Evolutionary conservation across 805 yeast species (phyloP), one percentile per base, ranked within the genome.

Genomic region (Starmerella ratchasimensis): DNA sequence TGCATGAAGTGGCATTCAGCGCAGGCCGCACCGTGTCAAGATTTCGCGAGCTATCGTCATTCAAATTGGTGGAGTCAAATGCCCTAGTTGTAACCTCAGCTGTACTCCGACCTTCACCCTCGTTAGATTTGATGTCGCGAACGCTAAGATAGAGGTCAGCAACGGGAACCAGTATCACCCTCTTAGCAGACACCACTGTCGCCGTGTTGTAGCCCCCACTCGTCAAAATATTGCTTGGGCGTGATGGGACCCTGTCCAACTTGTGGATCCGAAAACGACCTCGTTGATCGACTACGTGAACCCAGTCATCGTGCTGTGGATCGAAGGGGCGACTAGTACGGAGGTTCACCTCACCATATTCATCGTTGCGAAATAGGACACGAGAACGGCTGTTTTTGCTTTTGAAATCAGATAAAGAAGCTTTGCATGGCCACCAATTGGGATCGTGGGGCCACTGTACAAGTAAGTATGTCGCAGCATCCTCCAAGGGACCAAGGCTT

Each of bases 401-500:
- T 21, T 35, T 38, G 34, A 37, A 39, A 24, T 44, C 48, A 3
- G 6, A 17, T 8, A 25, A 24, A 4, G 21, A 17, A 2, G 33
- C 43, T 5, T 41, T 29, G 15, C 39, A 39, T 9, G 48, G 48
- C 42, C 47, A 45, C 48, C 48, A 45, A 13, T 14, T 21, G 17
- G 37, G 36, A 20, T 40, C 41, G 6, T 16, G 8, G 42, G 47
- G 23, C 15, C 8, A 29, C 23, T 18, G 7, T 15, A 29, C 32
- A 5, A 29, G n/a, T 8, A 29, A 15, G 17, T 18, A 29, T 3
- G 17, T 23, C 9, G 5, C 18, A 7, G 14, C 20, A 5, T 17
- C 15, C 5, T 19, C 5, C n/a, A 18, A 9, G n/a, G n/a, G n/a
- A n/a, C n/a, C n/a, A n/a, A n/a, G n/a, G n/a, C n/a, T n/a, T n/a